Percentiles rank a stretch among this genome's conserved stretches.
These are phyloP conservation scores for Talaromyces sp. DNA, from an alignment of 2,329 filamentous ascomycete species.

Conservation along the genomic window DNA sequence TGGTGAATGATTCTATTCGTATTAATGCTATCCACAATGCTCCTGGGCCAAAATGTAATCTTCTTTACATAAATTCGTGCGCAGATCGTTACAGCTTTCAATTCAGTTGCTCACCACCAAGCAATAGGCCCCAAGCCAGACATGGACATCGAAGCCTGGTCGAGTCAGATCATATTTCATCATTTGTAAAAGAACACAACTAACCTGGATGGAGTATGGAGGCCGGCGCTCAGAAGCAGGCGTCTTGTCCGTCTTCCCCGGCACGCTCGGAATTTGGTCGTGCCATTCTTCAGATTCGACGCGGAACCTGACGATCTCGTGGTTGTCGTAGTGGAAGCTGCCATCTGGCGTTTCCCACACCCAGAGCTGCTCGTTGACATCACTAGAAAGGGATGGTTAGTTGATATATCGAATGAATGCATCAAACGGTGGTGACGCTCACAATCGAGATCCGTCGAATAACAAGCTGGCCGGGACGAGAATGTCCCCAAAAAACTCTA, in stretches of 20 bases:
- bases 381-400: slow-evolving; percentile 42
- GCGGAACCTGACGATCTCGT: slow-evolving; percentile 81
- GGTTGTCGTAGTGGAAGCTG: slow-evolving; percentile 79
- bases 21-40: not conserved
- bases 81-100: not conserved
- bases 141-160: slow-evolving; percentile 43
- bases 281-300: slow-evolving; percentile 87
- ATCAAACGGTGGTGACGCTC: slow-evolving; percentile 29
- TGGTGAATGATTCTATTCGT: not conserved
- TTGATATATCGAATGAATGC: slow-evolving; percentile 16
- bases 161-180: not conserved
- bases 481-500: slow-evolving; percentile 93
- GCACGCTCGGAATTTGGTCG: slow-evolving; percentile 72
- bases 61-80: no score
- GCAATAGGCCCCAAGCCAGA: slow-evolving; percentile 39
- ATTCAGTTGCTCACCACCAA: slow-evolving; percentile 36
- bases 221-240: slow-evolving; percentile 55
- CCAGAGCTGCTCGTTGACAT: slow-evolving; percentile 73
- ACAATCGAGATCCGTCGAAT: slow-evolving; percentile 73
- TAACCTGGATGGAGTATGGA: slow-evolving; percentile 42
- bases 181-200: slow-evolving; percentile 3
- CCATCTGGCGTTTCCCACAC: slow-evolving; percentile 71
- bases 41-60: not conserved
- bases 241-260: slow-evolving; percentile 58
- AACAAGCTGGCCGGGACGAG: slow-evolving; percentile 70